These are phyloP conservation scores for Teratosphaeria gauchensis DNA, from an alignment of 2,329 filamentous ascomycete genomes.

Conservation along the genomic window DNA sequence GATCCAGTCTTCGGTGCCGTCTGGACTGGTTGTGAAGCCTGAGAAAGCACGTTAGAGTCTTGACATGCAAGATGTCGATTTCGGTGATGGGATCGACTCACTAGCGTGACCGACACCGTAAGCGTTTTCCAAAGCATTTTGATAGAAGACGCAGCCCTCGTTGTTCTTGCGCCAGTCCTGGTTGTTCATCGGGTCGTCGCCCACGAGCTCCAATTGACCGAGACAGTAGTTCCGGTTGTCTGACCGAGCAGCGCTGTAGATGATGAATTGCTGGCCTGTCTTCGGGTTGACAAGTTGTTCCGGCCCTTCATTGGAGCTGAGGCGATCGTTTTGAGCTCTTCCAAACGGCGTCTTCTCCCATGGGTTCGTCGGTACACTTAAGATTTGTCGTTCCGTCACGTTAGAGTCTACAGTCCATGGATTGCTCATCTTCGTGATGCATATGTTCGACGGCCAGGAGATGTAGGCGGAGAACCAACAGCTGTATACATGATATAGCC, in stretches of 20 bases:
- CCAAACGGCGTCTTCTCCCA: conserved; percentile 45
- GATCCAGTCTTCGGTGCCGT: conserved; percentile 41
- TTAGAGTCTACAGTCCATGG: conserved; percentile 40
- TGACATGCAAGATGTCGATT: neutral
- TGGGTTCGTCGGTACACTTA: conserved; percentile 38
- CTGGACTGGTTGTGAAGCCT: conserved; percentile 37
- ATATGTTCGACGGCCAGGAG: conserved; percentile 44
- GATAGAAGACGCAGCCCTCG: conserved; percentile 40
- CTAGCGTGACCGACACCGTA: conserved; percentile 44
- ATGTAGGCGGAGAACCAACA: conserved; percentile 37
- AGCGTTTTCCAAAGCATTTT: conserved; percentile 35
- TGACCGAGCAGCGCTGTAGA: conserved; percentile 41
- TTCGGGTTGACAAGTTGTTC: conserved; percentile 40
- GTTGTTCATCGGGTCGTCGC: conserved; percentile 40
- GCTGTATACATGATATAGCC: conserved; percentile 33
- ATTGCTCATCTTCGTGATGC: conserved; percentile 41
- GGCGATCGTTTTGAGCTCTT: conserved; percentile 35
- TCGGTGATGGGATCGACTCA: neutral
- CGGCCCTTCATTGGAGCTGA: conserved; percentile 42
- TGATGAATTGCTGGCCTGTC: conserved; percentile 40
- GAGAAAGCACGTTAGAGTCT: neutral
- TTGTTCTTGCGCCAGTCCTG: conserved; percentile 40
- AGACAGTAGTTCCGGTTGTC: conserved; percentile 47
- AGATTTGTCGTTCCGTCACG: conserved; percentile 38
- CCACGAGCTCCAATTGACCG: conserved; percentile 41